A percentile compares a stretch with the other conserved stretches of the same genome.
phyloP scores from a whole-genome alignment of 768 basidiomycete species.

The Heimioporus sp. region DNA sequence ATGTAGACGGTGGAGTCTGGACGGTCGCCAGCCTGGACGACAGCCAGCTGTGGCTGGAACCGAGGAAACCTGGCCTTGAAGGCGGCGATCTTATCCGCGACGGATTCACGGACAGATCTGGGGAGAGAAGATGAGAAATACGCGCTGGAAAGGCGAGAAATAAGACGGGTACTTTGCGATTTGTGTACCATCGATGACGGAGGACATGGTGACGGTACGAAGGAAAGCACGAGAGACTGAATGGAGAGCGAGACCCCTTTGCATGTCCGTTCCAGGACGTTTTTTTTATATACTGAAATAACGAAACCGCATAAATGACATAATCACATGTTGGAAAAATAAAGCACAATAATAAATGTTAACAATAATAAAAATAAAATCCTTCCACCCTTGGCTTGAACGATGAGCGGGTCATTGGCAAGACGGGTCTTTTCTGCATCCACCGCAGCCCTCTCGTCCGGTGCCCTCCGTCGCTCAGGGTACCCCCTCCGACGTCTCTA shows the following conservation, averaged over 20 bases:
- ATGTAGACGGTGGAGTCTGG: slow-evolving; percentile 92
- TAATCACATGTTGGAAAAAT: slow-evolving; percentile 20
- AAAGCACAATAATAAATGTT: no score
- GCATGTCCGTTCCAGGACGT: slow-evolving; percentile 1
- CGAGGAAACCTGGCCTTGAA: slow-evolving; percentile 72
- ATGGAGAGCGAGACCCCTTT: neutral
- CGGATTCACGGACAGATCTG: slow-evolving; percentile 78
- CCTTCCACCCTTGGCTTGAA: neutral
- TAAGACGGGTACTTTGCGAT: slow-evolving; percentile 69
- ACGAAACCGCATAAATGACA: neutral
- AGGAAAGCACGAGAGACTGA: slow-evolving; percentile 11
- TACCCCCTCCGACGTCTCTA: slow-evolving; percentile 45
- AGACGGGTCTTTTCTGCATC: slow-evolving; percentile 57
- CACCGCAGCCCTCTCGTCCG: slow-evolving; percentile 54
- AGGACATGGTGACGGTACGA: slow-evolving; percentile 35
- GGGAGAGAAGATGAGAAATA: slow-evolving; percentile 7
- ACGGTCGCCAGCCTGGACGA: slow-evolving; percentile 91
- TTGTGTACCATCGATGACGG: slow-evolving; percentile 79
- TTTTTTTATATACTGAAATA: no score
- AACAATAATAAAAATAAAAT: no score
- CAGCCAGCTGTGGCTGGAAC: slow-evolving; percentile 86
- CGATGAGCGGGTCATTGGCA: slow-evolving; percentile 54
- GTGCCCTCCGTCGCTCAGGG: slow-evolving; percentile 41
- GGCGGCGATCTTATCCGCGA: slow-evolving; percentile 65
- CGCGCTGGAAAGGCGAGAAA: slow-evolving; percentile 2